These are phyloP conservation scores for Solanum bulbocastanum DNA, from an alignment of 257 asterid species.

Conservation along the genomic window DNA sequence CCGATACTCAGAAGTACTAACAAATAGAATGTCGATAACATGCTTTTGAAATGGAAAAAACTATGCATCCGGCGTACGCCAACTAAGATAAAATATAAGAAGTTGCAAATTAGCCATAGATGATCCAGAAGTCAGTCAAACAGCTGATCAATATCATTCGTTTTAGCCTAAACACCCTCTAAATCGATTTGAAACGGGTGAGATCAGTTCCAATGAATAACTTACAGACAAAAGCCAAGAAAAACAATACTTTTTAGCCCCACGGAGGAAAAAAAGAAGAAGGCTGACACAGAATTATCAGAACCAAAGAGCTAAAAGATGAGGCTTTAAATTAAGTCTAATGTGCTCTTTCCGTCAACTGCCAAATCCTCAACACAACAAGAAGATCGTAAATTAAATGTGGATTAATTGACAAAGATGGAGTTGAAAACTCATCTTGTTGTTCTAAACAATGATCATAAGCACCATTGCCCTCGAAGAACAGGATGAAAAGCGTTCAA, in stretches of 20 bases:
- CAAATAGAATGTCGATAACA: background rate
- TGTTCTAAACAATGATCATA: background rate
- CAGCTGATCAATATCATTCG: background rate
- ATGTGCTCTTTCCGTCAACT: background rate
- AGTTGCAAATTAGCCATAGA: background rate
- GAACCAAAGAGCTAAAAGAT: background rate
- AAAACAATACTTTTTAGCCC: background rate
- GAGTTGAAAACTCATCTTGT: background rate
- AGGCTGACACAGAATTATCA: background rate
- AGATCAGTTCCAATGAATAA: background rate
- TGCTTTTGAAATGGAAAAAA: background rate
- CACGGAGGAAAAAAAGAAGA: background rate
- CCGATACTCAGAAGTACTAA: background rate
- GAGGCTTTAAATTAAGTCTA: background rate
- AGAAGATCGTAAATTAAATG: background rate
- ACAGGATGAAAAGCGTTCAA: background rate
- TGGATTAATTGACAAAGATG: background rate
- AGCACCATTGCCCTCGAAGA: background rate
- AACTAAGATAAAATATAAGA: background rate
- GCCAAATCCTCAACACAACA: background rate
- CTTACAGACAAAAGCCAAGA: background rate
- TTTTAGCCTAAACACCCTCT: background rate
- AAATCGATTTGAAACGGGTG: background rate
- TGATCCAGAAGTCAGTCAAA: background rate
- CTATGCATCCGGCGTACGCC: background rate